Percentiles rank a stretch among this genome's conserved stretches.
Evolutionary conservation across 805 yeast genomes (phyloP).

Genomic region (Cyberlindnera mrakii): DNA sequence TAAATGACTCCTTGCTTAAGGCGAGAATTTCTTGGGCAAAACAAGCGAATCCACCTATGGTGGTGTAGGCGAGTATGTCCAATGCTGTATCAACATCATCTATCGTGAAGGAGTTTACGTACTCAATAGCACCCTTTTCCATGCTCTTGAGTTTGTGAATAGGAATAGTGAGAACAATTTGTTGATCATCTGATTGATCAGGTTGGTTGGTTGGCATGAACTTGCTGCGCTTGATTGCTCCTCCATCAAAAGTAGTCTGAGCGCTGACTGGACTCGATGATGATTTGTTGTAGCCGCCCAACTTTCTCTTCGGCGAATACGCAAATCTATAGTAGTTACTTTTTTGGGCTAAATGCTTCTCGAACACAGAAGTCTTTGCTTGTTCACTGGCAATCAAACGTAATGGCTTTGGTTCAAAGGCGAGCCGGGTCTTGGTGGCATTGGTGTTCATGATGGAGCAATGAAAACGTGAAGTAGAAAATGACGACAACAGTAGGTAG

Average conservation of each 20-base stretch:
- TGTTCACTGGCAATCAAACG: conserved; percentile 8
- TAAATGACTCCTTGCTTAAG: conserved; percentile 7
- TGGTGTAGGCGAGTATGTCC: conserved; percentile 4
- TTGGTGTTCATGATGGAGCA: background rate
- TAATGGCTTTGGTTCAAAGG: conserved; percentile 5
- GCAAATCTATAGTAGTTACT: background rate
- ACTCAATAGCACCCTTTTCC: background rate
- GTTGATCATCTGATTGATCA: background rate
- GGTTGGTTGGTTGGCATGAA: background rate
- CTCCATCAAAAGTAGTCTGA: background rate
- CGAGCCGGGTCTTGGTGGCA: background rate
- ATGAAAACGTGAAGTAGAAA: too few species aligned
- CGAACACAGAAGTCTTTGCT: conserved; percentile 18
- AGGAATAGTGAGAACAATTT: conserved; percentile 9
- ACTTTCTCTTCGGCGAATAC: background rate
- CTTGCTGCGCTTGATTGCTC: background rate
- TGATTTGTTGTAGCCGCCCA: background rate
- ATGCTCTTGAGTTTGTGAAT: conserved; percentile 5
- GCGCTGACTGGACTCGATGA: background rate
- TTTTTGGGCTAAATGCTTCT: conserved; percentile 12
- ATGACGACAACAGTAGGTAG: too few species aligned
- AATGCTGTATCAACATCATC: conserved; percentile 2
- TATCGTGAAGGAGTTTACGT: conserved; percentile 5
- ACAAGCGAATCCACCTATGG: conserved; percentile 7
- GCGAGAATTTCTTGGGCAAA: conserved; percentile 13